Percentiles rank a stretch among this genome's conserved stretches.
phyloP scores from a whole-genome alignment of 2,329 filamentous ascomycete genomes.

The Fusarium gaditjirri region DNA sequence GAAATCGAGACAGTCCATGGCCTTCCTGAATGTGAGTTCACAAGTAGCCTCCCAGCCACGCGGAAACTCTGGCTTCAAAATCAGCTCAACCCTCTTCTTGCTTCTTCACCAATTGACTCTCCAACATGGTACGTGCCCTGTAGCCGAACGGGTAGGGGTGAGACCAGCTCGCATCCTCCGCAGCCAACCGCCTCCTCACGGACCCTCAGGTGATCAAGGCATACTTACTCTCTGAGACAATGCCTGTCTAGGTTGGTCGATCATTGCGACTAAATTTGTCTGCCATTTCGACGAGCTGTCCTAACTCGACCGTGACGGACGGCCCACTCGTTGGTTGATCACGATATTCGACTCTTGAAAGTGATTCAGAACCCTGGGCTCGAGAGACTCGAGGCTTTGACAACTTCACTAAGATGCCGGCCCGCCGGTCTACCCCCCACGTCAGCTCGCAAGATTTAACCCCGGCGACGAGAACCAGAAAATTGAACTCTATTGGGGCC shows the following conservation, averaged over 20 bases:
- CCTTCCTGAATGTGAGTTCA: background rate
- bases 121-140: constrained; percentile 19
- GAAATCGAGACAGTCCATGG: background rate
- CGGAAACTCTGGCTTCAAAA: background rate
- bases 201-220: constrained; percentile 39
- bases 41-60: background rate
- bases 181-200: constrained; percentile 38
- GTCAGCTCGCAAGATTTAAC: constrained; percentile 25
- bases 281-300: constrained; percentile 14
- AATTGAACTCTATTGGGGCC: constrained; percentile 1
- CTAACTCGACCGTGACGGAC: constrained; percentile 24
- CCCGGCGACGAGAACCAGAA: background rate
- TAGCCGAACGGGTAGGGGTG: constrained; percentile 34
- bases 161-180: constrained; percentile 36
- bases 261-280: constrained; percentile 34
- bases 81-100: background rate
- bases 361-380: background rate
- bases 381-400: background rate
- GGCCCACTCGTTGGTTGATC: constrained; percentile 13
- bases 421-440: constrained; percentile 30
- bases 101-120: constrained; percentile 32
- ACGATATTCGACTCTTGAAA: background rate
- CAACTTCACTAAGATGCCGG: background rate
- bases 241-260: constrained; percentile 41
- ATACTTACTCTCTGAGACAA: constrained; percentile 36